phyloP scores from a whole-genome alignment of 192 early-diverging fungal species.

The Mortierella alpina region DNA sequence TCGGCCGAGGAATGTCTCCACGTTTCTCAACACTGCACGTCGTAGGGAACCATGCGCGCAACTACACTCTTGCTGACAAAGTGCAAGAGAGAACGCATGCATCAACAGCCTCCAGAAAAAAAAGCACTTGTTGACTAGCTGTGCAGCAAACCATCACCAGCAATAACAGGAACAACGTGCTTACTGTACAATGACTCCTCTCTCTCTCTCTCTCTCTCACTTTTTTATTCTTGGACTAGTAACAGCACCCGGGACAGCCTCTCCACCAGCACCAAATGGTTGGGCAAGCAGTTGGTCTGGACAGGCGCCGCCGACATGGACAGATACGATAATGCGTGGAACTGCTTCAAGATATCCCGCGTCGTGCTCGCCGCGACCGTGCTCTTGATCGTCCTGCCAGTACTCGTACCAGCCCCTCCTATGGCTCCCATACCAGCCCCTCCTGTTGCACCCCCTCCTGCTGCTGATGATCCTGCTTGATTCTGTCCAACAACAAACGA shows the following conservation, averaged over 20 bases:
- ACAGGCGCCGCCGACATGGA: slow-evolving; percentile 54
- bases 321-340: slow-evolving; percentile 62
- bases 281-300: slow-evolving; percentile 59
- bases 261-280: slow-evolving; percentile 60
- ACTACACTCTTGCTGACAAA: too few species aligned
- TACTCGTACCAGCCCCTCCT: not conserved
- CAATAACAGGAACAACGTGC: too few species aligned
- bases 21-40: too few species aligned
- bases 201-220: not conserved
- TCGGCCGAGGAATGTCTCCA: too few species aligned
- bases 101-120: too few species aligned
- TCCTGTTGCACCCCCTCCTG: too few species aligned
- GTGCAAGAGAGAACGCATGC: too few species aligned
- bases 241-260: slow-evolving; percentile 59
- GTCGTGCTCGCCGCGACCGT: slow-evolving; percentile 51
- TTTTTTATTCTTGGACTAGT: slow-evolving; percentile 35
- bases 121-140: too few species aligned
- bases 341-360: slow-evolving; percentile 63
- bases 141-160: too few species aligned
- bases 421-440: too few species aligned
- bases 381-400: slow-evolving; percentile 6
- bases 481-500: not conserved
- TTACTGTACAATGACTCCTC: not conserved
- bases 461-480: too few species aligned
- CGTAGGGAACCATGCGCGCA: too few species aligned